Base-by-base conservation (phyloP, 2,329 filamentous ascomycete species). In the Plenodomus biglobosus region DNA sequence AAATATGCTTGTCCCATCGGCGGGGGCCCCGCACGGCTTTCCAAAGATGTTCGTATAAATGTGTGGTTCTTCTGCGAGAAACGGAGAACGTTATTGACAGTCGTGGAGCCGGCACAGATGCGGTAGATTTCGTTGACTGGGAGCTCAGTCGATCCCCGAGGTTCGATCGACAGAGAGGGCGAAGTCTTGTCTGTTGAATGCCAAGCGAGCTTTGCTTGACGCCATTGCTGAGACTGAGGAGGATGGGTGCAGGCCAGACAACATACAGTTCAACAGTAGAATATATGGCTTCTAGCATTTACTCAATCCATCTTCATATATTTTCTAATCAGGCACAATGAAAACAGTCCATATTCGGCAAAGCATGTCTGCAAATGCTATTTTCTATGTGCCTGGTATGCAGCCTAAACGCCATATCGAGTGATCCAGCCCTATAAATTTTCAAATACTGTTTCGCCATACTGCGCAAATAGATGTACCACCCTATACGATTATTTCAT, bases 31-130 rank as follows among this genome's bases (percentile, higher is more conserved):
- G 75, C 87, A 90, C 6, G 86, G 86, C 50, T 78, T 72, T 85
- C 83, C 65, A 91, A 92, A 61, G 78, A 83, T 39, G 87, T 88
- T 76, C 90, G 86, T 4, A 84, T 86, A 48, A 90, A 80, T 41
- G 87, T 89, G 80, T 92, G 88, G 76, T 90, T 91, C 38, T 72
- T 68, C 1, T 75, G 71, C 16, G 72, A 71, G 63, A 79, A 81
- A 55, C 78, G 74, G 65, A 69, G 65, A 21, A 62, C 64, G 16
- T 42, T 44, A 53, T 64, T 64, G 11, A 49, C 63, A 41, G 49
- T 48, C 1, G 55, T 64, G 42, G 50, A 56, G 22, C 65, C 64
- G 11, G 61, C 65, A 34, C 52, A 55, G 52, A 68, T 59, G 48
- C 62, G 61, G 46, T 70, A 61, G 34, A 58, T 18, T 19, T 46